phyloP scores from a whole-genome alignment of 2,329 filamentous ascomycete genomes.

The Orbilia oligospora region DNA sequence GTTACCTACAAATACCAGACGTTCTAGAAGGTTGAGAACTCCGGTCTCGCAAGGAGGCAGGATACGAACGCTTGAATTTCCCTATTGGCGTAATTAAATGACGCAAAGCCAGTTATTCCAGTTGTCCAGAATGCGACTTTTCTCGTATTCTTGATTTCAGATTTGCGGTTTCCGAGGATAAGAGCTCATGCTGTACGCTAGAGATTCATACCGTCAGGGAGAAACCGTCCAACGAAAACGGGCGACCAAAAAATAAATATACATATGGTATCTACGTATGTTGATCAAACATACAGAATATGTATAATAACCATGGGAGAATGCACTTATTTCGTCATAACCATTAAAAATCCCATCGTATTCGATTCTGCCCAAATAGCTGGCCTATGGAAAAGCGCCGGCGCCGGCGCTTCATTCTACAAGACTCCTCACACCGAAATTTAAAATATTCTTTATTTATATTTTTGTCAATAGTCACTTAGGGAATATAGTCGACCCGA shows the following conservation, averaged over 20 bases:
- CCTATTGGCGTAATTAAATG: neutral
- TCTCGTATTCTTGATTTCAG: conserved; percentile 4
- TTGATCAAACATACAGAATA: neutral
- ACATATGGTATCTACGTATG: neutral
- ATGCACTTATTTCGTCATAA: neutral
- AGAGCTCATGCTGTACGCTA: neutral
- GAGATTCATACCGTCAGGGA: too few species aligned
- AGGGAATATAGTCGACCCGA: neutral
- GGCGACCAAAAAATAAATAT: too few species aligned
- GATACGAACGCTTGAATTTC: conserved; percentile 6
- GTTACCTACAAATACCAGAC: conserved; percentile 10
- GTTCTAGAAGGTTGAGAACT: conserved; percentile 21
- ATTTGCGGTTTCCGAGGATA: conserved; percentile 26
- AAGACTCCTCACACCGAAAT: too few species aligned
- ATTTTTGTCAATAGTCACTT: too few species aligned
- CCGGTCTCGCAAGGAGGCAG: neutral
- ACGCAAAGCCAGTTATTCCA: too few species aligned
- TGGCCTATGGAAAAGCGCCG: conserved; percentile 37
- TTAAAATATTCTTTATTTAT: too few species aligned
- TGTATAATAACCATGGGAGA: conserved; percentile 20
- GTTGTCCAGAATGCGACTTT: neutral
- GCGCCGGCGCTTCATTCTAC: conserved; percentile 10
- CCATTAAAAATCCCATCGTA: neutral
- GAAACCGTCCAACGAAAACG: neutral
- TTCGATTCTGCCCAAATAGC: conserved; percentile 15